phyloP scores from a whole-genome alignment of 139 green algal genomes.

The Mychonastes homosphaera region DNA sequence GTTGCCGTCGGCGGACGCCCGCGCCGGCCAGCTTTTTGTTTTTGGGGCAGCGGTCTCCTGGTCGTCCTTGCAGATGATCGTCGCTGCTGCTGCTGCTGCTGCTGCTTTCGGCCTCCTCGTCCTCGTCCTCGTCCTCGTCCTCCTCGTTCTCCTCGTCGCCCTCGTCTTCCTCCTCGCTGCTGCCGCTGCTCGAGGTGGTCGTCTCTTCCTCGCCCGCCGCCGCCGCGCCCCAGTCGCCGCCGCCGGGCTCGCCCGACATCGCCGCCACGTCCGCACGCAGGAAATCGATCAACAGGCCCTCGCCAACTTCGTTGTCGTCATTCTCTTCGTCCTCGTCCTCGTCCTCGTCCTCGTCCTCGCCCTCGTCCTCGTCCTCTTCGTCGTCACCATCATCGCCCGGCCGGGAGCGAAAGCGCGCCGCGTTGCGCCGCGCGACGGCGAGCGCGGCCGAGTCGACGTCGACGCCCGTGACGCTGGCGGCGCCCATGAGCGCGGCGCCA shows the following conservation, averaged over 20 bases:
- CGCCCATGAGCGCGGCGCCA: constrained; percentile 64
- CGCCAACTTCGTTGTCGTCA: constrained; percentile 1
- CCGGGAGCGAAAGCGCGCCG: constrained; percentile 53
- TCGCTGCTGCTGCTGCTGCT: constrained; percentile 5
- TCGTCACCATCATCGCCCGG: constrained; percentile 15
- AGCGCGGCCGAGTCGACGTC: constrained; percentile 82
- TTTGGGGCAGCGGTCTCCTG: too few species aligned
- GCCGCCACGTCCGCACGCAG: constrained; percentile 36
- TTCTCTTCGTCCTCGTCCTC: neutral
- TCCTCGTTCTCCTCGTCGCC: constrained; percentile 9
- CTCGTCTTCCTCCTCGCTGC: constrained; percentile 5
- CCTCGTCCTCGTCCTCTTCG: too few species aligned
- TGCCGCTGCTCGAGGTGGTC: too few species aligned
- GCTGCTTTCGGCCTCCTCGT: constrained; percentile 1
- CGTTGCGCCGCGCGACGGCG: constrained; percentile 51
- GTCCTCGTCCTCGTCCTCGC: too few species aligned
- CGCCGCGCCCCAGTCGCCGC: too few species aligned
- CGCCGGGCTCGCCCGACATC: too few species aligned
- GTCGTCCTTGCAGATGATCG: too few species aligned
- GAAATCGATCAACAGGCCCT: constrained; percentile 48
- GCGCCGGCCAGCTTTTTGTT: neutral
- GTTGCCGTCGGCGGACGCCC: neutral
- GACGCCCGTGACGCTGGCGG: constrained; percentile 61
- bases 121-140: neutral
- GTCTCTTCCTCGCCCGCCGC: too few species aligned